Conservation (phyloP, 2,329 filamentous ascomycete genomes). For the Cladosporium sp. region DNA sequence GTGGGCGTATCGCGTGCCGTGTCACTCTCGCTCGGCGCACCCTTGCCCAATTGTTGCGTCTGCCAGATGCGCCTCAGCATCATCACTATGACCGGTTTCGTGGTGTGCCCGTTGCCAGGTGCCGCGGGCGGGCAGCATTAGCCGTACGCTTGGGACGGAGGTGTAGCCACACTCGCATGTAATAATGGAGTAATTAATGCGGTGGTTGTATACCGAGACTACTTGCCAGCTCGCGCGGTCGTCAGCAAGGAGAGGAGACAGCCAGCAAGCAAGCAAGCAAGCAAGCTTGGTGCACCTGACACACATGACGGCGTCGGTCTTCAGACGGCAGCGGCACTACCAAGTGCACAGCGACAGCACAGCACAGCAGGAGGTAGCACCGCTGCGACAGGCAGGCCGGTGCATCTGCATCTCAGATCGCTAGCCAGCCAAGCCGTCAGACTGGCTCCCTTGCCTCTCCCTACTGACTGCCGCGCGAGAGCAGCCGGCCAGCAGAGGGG, state of each 20-base stretch:
- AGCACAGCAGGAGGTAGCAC: background rate
- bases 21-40: background rate
- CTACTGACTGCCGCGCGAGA: background rate
- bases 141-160: background rate
- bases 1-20: background rate
- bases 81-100: background rate
- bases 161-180: background rate
- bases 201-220: background rate
- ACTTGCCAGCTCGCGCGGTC: background rate
- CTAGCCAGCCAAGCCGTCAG: background rate
- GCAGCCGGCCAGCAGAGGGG: too few species aligned
- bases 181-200: background rate
- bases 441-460: too few species aligned
- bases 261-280: background rate
- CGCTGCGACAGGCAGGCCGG: too few species aligned
- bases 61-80: conserved; percentile 6
- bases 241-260: background rate
- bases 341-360: background rate
- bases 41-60: background rate
- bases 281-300: background rate
- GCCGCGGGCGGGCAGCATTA: background rate
- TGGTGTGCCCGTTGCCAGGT: background rate
- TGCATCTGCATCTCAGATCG: background rate
- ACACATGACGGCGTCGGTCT: too few species aligned
- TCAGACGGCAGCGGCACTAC: too few species aligned